Conservation (phyloP, 1,284 basidiomycete genomes). For the Cryptococcus neoformans region DNA sequence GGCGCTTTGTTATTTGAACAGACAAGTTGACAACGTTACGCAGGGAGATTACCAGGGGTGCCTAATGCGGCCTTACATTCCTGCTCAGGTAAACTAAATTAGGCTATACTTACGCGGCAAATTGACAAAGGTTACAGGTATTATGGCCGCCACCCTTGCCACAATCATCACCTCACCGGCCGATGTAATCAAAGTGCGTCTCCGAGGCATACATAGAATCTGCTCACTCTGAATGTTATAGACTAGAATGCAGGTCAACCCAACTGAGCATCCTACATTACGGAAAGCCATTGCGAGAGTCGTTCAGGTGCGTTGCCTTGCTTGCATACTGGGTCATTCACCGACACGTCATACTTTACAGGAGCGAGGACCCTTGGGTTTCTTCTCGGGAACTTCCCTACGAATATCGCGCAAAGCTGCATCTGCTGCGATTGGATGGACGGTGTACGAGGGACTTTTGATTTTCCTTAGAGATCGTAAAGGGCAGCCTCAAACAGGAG, state of each 20-base stretch:
- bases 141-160: conserved; percentile 75
- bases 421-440: conserved; percentile 75
- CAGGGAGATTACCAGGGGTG: conserved; percentile 18
- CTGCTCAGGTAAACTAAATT: conserved; percentile 28
- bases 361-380: conserved; percentile 73
- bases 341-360: conserved; percentile 32
- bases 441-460: conserved; percentile 56
- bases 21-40: conserved; percentile 51
- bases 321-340: too few relatives aligned
- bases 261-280: conserved; percentile 67
- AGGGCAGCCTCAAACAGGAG: not conserved
- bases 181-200: conserved; percentile 76
- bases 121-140: conserved; percentile 38
- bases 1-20: conserved; percentile 8
- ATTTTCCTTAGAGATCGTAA: conserved; percentile 49
- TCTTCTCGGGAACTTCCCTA: conserved; percentile 80
- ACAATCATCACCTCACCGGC: conserved; percentile 84
- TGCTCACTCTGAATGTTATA: conserved; percentile 31
- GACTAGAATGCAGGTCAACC: conserved; percentile 86
- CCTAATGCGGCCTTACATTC: conserved; percentile 48
- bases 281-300: conserved; percentile 62
- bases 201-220: not conserved
- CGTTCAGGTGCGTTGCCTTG: conserved; percentile 58
- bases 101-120: not conserved
- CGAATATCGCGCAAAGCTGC: conserved; percentile 81